Conservation (phyloP, 2,329 filamentous ascomycete genomes). For the Trichoderma gracile region DNA sequence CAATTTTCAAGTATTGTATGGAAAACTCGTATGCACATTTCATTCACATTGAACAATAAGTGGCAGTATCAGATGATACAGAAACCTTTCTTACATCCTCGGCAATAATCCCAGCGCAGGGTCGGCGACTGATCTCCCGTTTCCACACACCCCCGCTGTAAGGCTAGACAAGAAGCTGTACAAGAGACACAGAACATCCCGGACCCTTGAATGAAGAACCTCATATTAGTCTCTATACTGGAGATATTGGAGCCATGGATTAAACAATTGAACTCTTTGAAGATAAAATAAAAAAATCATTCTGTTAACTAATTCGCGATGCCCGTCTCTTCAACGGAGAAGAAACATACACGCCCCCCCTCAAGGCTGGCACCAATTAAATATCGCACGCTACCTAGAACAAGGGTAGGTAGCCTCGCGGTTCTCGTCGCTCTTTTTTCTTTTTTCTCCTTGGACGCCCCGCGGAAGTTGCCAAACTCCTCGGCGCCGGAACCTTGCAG, state of each 20-base stretch:
- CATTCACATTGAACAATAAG: too few relatives aligned
- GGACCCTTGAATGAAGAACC: not conserved
- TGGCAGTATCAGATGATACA: too few relatives aligned
- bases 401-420: conserved; percentile 6
- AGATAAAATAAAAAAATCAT: too few relatives aligned
- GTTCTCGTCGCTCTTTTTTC: not conserved
- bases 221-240: not conserved
- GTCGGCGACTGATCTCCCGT: conserved; percentile 24
- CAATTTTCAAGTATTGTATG: too few relatives aligned
- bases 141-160: not conserved
- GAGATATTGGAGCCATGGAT: not conserved
- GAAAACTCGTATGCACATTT: too few relatives aligned
- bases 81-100: not conserved
- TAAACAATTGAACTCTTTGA: too few relatives aligned
- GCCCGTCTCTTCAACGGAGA: not conserved
- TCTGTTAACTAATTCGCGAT: not conserved
- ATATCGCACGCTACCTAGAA: conserved; percentile 13
- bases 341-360: not conserved
- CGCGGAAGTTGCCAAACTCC: conserved; percentile 11
- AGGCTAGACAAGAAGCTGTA: conserved; percentile 4
- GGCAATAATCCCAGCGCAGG: conserved; percentile 6
- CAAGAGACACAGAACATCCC: not conserved
- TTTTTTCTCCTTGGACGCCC: not conserved
- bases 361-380: not conserved
- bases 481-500: conserved; percentile 11